phyloP scores from a whole-genome alignment of 2,329 filamentous ascomycete species.

The Botryotinia narcissicola region DNA sequence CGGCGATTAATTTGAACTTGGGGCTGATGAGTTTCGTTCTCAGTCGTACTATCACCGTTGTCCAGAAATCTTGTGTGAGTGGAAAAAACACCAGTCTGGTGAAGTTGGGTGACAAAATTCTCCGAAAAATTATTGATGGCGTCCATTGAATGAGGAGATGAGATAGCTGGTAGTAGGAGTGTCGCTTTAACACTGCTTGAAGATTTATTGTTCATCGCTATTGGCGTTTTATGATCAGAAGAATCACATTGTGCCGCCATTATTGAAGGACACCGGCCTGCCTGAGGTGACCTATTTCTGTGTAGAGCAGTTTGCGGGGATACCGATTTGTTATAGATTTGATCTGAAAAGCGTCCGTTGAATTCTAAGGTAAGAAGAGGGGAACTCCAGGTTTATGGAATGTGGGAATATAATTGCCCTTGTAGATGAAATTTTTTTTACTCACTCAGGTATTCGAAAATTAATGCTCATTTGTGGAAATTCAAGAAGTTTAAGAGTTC shows the following conservation, averaged over 20 bases:
- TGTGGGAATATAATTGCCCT: too few species aligned
- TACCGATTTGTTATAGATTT: background rate
- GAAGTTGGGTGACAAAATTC: fast-evolving
- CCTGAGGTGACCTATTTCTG: background rate
- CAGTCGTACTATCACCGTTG: background rate
- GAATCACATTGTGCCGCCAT: background rate
- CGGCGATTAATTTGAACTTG: background rate
- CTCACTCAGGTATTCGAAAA: background rate
- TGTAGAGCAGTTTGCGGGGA: too few species aligned
- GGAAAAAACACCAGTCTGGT: background rate
- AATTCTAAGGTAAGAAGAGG: background rate
- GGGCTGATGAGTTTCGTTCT: background rate
- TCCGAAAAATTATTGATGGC: fast-evolving
- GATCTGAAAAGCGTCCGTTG: background rate
- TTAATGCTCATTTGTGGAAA: background rate
- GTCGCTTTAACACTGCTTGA: too few species aligned
- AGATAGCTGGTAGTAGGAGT: background rate
- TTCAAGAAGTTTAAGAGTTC: background rate
- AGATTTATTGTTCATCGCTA: fast-evolving
- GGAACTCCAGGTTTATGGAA: background rate
- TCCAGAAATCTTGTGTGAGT: background rate
- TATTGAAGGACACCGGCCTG: background rate
- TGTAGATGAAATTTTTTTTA: background rate
- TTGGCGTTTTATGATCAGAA: background rate
- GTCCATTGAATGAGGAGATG: too few species aligned